These are phyloP conservation scores for Paracamarosporium sp. DNA, from an alignment of 2,329 filamentous ascomycete genomes.

Conservation along the genomic window DNA sequence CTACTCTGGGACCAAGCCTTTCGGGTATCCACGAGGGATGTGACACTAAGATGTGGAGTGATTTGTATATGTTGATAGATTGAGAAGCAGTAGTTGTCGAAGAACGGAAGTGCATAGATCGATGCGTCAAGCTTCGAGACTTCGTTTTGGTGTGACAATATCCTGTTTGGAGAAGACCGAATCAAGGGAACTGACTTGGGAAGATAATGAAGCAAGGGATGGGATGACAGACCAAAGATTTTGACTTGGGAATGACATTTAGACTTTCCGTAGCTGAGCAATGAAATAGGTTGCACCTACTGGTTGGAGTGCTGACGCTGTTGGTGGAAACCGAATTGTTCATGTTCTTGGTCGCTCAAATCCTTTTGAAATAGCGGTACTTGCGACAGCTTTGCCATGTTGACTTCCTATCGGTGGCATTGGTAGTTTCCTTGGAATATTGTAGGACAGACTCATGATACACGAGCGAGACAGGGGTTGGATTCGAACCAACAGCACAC, in stretches of 20 bases:
- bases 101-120: background rate
- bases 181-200: background rate
- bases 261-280: background rate
- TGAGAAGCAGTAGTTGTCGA: background rate
- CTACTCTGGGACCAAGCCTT: constrained; percentile 2
- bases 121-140: background rate
- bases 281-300: background rate
- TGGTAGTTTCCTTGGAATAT: background rate
- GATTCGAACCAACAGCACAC: constrained; percentile 11
- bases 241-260: background rate
- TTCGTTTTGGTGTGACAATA: background rate
- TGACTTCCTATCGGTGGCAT: no score
- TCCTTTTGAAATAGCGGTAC: no score
- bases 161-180: background rate
- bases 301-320: background rate
- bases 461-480: constrained; percentile 3
- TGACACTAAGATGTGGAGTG: constrained; percentile 1
- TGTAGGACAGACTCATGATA: background rate
- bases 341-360: no score
- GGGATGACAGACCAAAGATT: background rate
- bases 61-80: background rate
- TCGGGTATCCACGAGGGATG: background rate
- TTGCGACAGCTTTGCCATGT: no score
- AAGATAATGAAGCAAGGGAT: no score
- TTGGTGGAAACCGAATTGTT: background rate